Base-by-base conservation (phyloP, 768 basidiomycete genomes). In the Hygrophorus pudorinus region DNA sequence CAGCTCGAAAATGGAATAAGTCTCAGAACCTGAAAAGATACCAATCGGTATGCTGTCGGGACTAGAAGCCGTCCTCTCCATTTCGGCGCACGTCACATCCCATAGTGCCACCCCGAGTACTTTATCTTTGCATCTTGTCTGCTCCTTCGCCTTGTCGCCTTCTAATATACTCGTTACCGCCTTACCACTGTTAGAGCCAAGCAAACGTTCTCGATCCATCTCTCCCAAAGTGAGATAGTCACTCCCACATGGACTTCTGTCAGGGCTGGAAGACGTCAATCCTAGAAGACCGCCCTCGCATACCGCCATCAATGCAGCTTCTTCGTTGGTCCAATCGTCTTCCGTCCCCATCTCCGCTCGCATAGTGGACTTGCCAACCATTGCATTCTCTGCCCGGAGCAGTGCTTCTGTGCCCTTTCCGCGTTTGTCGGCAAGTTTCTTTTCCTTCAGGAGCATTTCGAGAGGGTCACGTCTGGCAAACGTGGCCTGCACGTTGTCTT, bases 361-460 rank as follows among this genome's bases (percentile, higher is more conserved):
- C 58, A 24, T 24, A 7, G 24, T 24, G 24, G 7, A 24, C 24
- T 24, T 24, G 24, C 24, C 24, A 24, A 7, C 24, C 3, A 67
- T 46, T 10, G 64, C 63, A 33, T 53, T 58, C 50, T 78, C 75
- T 11, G 76, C 78, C 11, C 56, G 68, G 48, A 57, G 63, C 42
- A 75, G 53, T 6, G 68, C 73, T 6, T 66, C 59, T 11, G 38
- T 58, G 34, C 68, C 69, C 20, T 65, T 63, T 9, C 71, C 70
- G 5, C 52, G 53, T 46, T 64, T 61, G 27, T 70, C 65, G 6
- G 65, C 62, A 2, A 50, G 46, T 21, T 55, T 57, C 53, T 77
- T 80, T 57, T 80, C 78, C 49, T 67, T 73, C 31, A 81, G 55
- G 24, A 81, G 67, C 1, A 62, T 68, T 39, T 67, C 69, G 16